Percentiles rank a stretch among this genome's conserved stretches.
Evolutionary conservation across 768 basidiomycete genomes (phyloP).

Genomic region (Pleurotus sapidus): DNA sequence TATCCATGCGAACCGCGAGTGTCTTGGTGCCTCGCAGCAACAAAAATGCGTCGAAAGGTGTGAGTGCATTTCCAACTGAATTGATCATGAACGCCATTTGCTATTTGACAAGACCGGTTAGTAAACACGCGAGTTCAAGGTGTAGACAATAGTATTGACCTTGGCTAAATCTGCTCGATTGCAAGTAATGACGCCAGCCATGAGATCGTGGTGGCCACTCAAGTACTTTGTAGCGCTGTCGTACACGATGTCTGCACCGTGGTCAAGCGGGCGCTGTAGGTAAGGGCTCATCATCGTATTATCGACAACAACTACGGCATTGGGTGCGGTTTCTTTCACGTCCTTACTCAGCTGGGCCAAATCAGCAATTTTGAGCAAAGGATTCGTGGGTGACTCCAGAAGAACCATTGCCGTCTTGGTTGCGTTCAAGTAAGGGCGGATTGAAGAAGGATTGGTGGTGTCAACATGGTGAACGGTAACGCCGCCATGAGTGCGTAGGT

Average conservation of each 20-base stretch:
- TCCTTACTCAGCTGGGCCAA: conserved; percentile 78
- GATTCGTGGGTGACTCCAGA: conserved; percentile 96
- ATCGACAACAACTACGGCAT: conserved; percentile 87
- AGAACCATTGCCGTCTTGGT: conserved; percentile 92
- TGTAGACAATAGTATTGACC: conserved; percentile 34
- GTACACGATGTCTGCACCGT: conserved; percentile 96
- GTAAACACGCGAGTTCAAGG: conserved; percentile 1
- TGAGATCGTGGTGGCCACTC: conserved; percentile 97
- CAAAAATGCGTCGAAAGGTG: conserved; percentile 96
- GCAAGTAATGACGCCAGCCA: conserved; percentile 95
- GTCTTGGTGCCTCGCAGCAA: conserved; percentile 96
- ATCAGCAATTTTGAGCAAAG: conserved; percentile 92
- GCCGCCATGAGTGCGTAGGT: conserved; percentile 83
- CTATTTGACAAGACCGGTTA: conserved; percentile 31
- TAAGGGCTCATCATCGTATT: conserved; percentile 99
- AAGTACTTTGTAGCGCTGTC: conserved; percentile 98
- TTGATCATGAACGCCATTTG: conserved; percentile 92
- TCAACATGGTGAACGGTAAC: conserved; percentile 92
- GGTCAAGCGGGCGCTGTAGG: conserved; percentile 90
- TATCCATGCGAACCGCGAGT: conserved; percentile 92
- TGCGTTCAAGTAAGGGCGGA: conserved; percentile 62
- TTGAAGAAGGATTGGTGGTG: conserved; percentile 69
- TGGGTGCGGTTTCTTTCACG: conserved; percentile 78
- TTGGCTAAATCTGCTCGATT: conserved; percentile 89
- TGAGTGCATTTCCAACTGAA: conserved; percentile 88